Evolutionary conservation across 2,329 filamentous ascomycete genomes (phyloP).

Genomic region (Sarocladium brachiariae): DNA sequence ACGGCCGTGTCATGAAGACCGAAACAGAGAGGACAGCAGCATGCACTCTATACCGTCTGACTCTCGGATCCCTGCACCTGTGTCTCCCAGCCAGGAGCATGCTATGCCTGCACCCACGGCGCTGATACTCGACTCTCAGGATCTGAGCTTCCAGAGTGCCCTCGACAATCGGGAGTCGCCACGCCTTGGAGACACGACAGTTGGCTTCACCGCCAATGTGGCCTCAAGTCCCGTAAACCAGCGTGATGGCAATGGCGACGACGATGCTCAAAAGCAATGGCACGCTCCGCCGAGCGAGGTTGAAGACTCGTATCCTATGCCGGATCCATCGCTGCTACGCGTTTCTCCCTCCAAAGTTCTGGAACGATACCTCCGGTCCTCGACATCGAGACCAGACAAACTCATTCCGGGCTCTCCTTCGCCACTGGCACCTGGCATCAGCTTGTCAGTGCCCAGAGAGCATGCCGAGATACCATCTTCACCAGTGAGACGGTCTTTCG

Average conservation of each 20-base stretch:
- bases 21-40: background rate
- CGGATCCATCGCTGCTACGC: conserved; percentile 20
- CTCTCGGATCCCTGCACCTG: background rate
- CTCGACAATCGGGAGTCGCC: conserved; percentile 36
- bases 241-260: background rate
- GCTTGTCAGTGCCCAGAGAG: background rate
- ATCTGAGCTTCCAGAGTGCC: conserved; percentile 38
- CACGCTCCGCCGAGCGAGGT: conserved; percentile 42
- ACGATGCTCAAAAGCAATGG: conserved; percentile 31
- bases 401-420: background rate
- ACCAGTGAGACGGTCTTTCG: background rate
- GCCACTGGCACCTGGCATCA: too few relatives aligned
- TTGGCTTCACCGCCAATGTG: background rate
- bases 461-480: background rate
- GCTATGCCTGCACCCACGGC: conserved; percentile 10
- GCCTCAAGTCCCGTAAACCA: background rate
- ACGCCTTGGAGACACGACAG: conserved; percentile 13
- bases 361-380: conserved; percentile 35
- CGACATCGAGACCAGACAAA: background rate
- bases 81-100: conserved; percentile 13
- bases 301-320: conserved; percentile 45
- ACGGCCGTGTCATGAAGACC: background rate
- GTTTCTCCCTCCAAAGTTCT: conserved; percentile 44
- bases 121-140: conserved; percentile 24
- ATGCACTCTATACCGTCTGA: conserved; percentile 8